Evolutionary conservation across 2,329 filamentous ascomycete genomes (phyloP).

Genomic region (Arthrobotrys sinensis): DNA sequence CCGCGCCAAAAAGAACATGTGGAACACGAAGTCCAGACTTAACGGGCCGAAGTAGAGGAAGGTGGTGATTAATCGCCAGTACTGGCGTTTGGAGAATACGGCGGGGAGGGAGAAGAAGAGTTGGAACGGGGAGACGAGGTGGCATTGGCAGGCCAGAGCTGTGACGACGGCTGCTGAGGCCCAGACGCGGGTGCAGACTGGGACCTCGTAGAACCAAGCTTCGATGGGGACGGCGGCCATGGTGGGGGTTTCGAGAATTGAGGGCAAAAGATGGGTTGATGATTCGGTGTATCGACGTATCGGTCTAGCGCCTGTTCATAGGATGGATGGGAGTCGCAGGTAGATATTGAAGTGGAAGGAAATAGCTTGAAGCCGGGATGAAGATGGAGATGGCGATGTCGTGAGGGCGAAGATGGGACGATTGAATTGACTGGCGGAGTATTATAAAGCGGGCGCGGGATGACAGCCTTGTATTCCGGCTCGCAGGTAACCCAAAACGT

Average conservation of each 20-base stretch:
- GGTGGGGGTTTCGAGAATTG: conserved; percentile 69
- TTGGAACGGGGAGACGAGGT: conserved; percentile 92
- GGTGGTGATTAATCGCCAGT: conserved; percentile 95
- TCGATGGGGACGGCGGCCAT: conserved; percentile 77
- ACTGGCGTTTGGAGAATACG: conserved; percentile 94
- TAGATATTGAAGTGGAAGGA: neutral
- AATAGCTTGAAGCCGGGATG: neutral
- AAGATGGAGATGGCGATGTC: conserved; percentile 11
- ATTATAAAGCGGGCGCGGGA: conserved; percentile 29
- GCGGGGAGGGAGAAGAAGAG: conserved; percentile 96
- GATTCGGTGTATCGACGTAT: neutral
- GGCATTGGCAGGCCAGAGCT: conserved; percentile 91
- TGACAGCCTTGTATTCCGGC: conserved; percentile 6
- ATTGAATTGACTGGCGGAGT: neutral
- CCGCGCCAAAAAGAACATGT: conserved; percentile 97
- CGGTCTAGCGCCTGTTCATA: neutral
- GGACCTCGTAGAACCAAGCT: conserved; percentile 99
- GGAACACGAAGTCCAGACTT: conserved; percentile 93
- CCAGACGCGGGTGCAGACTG: conserved; percentile 95
- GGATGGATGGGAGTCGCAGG: neutral
- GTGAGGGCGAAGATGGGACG: conserved; percentile 10
- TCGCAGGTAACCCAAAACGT: conserved; percentile 39
- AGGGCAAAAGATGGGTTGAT: neutral
- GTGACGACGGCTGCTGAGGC: conserved; percentile 91
- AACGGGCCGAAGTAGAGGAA: conserved; percentile 98